Percentiles rank a stretch among this genome's conserved stretches.
Conservation (phyloP, 2,329 filamentous ascomycete species). For the Tolypocladium tundrense region DNA sequence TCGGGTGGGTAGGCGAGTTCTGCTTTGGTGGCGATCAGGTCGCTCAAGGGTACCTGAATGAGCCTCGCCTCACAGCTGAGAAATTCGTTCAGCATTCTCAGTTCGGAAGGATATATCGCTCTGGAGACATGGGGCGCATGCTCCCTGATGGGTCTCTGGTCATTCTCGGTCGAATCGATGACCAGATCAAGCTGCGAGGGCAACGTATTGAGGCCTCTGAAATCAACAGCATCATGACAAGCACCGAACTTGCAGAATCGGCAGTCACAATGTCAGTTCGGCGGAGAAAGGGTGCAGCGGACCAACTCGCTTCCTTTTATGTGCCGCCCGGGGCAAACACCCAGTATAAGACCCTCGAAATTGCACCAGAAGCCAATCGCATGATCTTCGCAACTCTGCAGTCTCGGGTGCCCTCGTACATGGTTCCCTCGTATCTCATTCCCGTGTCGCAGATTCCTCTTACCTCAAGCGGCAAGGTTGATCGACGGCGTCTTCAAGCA, state of each 20-base stretch:
- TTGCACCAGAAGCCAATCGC: slow-evolving; percentile 23
- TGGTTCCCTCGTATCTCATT: slow-evolving; percentile 67
- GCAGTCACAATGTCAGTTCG: slow-evolving; percentile 53
- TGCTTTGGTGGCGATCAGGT: slow-evolving; percentile 84
- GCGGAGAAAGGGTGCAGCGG: slow-evolving; percentile 22
- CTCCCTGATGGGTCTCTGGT: slow-evolving; percentile 66
- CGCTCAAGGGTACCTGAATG: slow-evolving; percentile 61
- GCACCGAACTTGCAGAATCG: slow-evolving; percentile 41
- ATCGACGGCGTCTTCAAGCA: slow-evolving; percentile 43
- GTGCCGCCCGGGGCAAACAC: slow-evolving; percentile 29
- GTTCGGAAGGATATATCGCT: slow-evolving; percentile 69
- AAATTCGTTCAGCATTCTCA: slow-evolving; percentile 60
- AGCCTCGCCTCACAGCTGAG: slow-evolving; percentile 47
- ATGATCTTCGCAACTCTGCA: slow-evolving; percentile 45
- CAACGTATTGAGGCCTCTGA: slow-evolving; percentile 72
- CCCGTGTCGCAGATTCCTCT: slow-evolving; percentile 60
- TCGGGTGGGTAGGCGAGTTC: slow-evolving; percentile 69
- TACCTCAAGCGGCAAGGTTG: slow-evolving; percentile 65
- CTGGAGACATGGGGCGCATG: slow-evolving; percentile 73
- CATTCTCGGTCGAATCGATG: slow-evolving; percentile 64
- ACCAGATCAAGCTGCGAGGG: slow-evolving; percentile 73
- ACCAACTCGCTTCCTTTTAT: slow-evolving; percentile 61
- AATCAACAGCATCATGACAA: slow-evolving; percentile 54
- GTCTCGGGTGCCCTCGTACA: slow-evolving; percentile 57
- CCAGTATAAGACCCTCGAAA: slow-evolving; percentile 25